Base-by-base conservation (phyloP, 2,329 filamentous ascomycete species). In the Sporothrix brunneoviolacea region DNA sequence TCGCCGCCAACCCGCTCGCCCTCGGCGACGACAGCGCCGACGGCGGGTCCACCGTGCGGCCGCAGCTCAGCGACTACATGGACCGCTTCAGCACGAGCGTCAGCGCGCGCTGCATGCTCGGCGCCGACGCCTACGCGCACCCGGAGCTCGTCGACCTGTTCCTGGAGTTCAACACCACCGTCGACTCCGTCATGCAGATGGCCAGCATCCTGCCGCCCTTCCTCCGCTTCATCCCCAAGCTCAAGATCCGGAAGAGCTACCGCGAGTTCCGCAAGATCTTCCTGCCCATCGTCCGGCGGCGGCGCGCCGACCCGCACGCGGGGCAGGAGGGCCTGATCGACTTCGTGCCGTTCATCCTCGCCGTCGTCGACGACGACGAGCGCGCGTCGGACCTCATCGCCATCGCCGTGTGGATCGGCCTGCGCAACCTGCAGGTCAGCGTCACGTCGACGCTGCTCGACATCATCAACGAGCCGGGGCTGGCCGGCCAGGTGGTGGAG, bases 351-450 rank as follows among this genome's bases (percentile, higher is more conserved):
- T 53, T 48, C 15, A 45, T 53, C n/a, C 15, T 53, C 10, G 51
- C 46, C 4, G 37, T 33, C 6, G 39, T 53, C 30, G 51, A 53
- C 15, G 51, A 53, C 36, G 46, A 53, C 30, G 16, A 45, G 15
- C 28, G 48, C 7, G 51, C 51, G 16, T 49, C 51, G 8, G 47
- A 50, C 12, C 46, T 53, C 3, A 18, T 50, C 12, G 51, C 40
- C 8, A 40, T 53, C 13, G 39, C 40, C 22, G 51, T 53, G 24
- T 53, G 51, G 51, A 40, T 50, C 18, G 51, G 51, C 12, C 46
- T 53, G 33, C 51, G 51, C 28, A 53, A 53, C 46, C 33, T 53
- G 40, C 51, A 53, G 24, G 41, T 46, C 46, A 50, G 40, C 16
- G 46, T 53, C 9, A 50, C 51, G 9, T 49, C 46, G 4, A 50